A percentile compares a stretch with the other conserved stretches of the same genome.
phyloP scores from a whole-genome alignment of 1,139 yeast species.

The Pneumocystis murina region DNA sequence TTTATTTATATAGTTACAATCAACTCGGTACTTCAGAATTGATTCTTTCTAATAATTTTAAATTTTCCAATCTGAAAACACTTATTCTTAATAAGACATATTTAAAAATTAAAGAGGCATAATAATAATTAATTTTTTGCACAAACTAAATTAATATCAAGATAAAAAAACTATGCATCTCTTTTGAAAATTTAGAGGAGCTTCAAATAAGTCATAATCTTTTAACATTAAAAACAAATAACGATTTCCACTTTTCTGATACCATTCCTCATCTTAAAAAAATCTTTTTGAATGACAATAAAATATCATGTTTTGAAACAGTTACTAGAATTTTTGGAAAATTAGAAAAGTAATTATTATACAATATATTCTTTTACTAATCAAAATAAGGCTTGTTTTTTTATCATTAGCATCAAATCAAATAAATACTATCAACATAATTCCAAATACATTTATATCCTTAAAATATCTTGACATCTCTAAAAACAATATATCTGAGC shows the following conservation, averaged over 20 bases:
- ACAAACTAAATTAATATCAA: background rate
- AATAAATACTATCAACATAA: background rate
- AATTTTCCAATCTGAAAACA: background rate
- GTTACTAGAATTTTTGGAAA: background rate
- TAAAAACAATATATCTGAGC: background rate
- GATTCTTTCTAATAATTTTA: background rate
- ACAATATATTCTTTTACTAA: background rate
- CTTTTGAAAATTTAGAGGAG: background rate
- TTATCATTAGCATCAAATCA: background rate
- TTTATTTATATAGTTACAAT: background rate
- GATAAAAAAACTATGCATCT: background rate
- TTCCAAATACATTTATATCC: background rate
- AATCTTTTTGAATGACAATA: background rate
- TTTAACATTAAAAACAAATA: background rate
- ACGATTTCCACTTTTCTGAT: background rate
- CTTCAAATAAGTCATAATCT: background rate
- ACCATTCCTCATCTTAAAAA: background rate
- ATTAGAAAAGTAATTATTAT: background rate
- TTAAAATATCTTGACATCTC: background rate
- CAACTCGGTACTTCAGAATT: background rate
- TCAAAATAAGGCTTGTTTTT: background rate
- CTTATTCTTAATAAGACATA: background rate
- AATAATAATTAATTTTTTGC: background rate
- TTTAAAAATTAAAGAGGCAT: background rate
- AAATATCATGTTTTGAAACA: background rate